Percentiles rank a stretch among this genome's conserved stretches.
Evolutionary conservation across 176 grass and related monocot species (phyloP).

Genomic region (barley (Hordeum vulgare)): MorexV3_pseudomolecules_assembly NC_058518.1:479706489-479706988

Average conservation of each 20-base stretch:
- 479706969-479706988: neutral
- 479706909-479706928: neutral
- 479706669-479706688: neutral
- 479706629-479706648: neutral
- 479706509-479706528: slow-evolving; percentile 60
- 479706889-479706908: neutral
- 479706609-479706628: neutral
- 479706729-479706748: neutral
- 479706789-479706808: slow-evolving; percentile 90
- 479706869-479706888: slow-evolving; percentile 36
- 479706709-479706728: neutral
- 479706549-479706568: slow-evolving; percentile 81
- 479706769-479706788: neutral
- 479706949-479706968: neutral
- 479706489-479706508: neutral
- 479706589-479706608: slow-evolving; percentile 22
- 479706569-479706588: slow-evolving; percentile 97
- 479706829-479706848: slow-evolving; percentile 83
- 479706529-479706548: slow-evolving; percentile 78
- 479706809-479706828: slow-evolving; percentile 52
- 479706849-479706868: slow-evolving; percentile 51
- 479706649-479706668: neutral
- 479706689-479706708: neutral
- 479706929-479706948: neutral
- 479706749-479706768: neutral